Evolutionary conservation across 1,284 basidiomycete species (phyloP), one percentile per base, ranked within the genome.

Genomic region (Singerocomus inundabilis): DNA sequence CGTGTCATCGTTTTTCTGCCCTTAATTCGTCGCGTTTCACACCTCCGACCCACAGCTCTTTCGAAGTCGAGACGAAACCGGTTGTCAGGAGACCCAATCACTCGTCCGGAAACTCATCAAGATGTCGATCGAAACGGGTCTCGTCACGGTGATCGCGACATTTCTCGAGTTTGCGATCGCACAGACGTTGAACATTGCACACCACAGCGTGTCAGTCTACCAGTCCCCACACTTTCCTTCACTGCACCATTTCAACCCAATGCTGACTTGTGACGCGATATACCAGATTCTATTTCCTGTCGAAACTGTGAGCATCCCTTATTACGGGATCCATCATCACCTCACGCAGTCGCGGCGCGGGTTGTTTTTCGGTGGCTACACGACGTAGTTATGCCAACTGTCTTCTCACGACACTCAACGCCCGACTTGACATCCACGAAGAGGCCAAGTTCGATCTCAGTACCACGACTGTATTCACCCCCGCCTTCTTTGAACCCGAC

Each of bases 91-190:
- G 28, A 54, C 52, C 33, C 53, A 51, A 9, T 40, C 42, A 6
- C 54, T 51, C 18, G 34, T 55, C 15, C 37, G 37, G 21, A 55
- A 51, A 32, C 53, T 54, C 30, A 18, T 54, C 26, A 54, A 51
- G 54, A 43, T 55, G 25, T 51, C 53, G 16, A 55, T 54, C 48
- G 53, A 54, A 41, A 54, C 53, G 6, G 53, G 53, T 9, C 16
- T 55, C 5, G 48, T 42, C 16, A 54, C 53, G 5, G 53, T 54
- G 13, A 29, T 54, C 1, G 53, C 40, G 8, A 50, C 48, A 7
- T 9, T 54, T 15, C 45, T 54, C 16, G 53, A 54, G 38, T 55
- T 54, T 35, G 18, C 25, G 25, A 38, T 55, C 15, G 53, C 53
- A 10, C 46, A 34, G 16, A 37, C 15, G 33, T 29, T 39, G 25